phyloP scores from a whole-genome alignment of 2,329 filamentous ascomycete genomes.

The Metarhizium robertsii region DNA sequence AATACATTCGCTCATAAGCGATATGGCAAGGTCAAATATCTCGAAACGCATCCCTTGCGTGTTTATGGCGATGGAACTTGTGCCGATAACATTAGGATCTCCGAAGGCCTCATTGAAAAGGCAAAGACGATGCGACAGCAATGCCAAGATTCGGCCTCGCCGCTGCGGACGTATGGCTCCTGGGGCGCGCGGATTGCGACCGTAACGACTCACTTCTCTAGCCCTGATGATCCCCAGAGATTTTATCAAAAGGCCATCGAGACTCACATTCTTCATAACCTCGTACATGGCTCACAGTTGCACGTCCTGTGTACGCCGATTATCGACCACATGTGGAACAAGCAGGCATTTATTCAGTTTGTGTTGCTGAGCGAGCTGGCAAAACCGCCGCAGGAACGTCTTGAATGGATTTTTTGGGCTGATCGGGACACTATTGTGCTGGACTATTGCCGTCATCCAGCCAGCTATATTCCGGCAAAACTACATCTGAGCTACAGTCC shows the following conservation, averaged over 20 bases:
- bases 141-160: not conserved
- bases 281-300: not conserved
- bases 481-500: not conserved
- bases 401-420: slow-evolving; percentile 12
- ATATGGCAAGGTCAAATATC: too few species aligned
- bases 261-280: not conserved
- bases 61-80: too few species aligned
- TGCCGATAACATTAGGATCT: too few species aligned
- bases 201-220: not conserved
- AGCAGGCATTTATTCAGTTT: not conserved
- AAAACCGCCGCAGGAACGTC: slow-evolving; percentile 7
- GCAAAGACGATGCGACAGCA: not conserved
- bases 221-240: not conserved
- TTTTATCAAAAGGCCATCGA: not conserved
- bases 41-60: too few species aligned
- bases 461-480: slow-evolving; percentile 6
- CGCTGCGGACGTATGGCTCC: not conserved
- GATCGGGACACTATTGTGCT: slow-evolving; percentile 12
- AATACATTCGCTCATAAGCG: too few species aligned
- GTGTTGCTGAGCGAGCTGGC: slow-evolving; percentile 9
- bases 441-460: slow-evolving; percentile 8
- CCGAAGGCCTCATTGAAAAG: not conserved
- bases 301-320: not conserved
- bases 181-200: not conserved
- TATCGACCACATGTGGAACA: not conserved